These are phyloP conservation scores for Fusarium sp. DNA, from an alignment of 2,329 filamentous ascomycete species.

Conservation along the genomic window DNA sequence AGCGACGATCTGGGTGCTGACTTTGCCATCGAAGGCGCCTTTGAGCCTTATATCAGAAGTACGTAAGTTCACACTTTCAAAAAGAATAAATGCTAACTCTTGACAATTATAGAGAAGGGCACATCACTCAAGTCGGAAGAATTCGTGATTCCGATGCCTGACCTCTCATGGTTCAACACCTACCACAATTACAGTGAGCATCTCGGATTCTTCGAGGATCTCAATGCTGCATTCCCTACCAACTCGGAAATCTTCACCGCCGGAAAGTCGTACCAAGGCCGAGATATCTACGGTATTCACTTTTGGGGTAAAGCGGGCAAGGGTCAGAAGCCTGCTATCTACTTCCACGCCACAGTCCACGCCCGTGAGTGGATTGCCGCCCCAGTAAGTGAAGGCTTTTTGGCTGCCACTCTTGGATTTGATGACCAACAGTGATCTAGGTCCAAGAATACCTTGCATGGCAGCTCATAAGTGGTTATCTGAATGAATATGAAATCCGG, in stretches of 20 bases:
- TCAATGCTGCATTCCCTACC: conserved; percentile 55
- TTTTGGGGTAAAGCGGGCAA: conserved; percentile 61
- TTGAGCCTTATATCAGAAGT: conserved; percentile 30
- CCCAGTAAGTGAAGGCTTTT: conserved; percentile 46
- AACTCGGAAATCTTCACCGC: conserved; percentile 62
- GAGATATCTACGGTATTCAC: conserved; percentile 71
- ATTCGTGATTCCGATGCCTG: conserved; percentile 9
- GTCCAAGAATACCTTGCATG: conserved; percentile 65
- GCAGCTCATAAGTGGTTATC: conserved; percentile 61
- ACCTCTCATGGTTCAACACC: conserved; percentile 59
- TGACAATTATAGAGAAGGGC: neutral
- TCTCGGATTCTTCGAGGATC: conserved; percentile 58
- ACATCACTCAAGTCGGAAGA: neutral
- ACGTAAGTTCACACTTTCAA: neutral
- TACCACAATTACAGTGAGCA: conserved; percentile 67
- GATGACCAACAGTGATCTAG: conserved; percentile 17
- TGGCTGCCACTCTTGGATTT: too few species aligned
- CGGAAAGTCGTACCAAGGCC: conserved; percentile 61
- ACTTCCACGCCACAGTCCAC: conserved; percentile 69
- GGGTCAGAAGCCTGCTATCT: conserved; percentile 62
- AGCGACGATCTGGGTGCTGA: conserved; percentile 43
- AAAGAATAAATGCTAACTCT: neutral
- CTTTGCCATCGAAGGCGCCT: conserved; percentile 34
- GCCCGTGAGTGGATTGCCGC: conserved; percentile 69
- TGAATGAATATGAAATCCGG: conserved; percentile 52